Evolutionary conservation across 371 early-diverging fungal species (phyloP), one percentile per base, ranked within the genome.

Genomic region (Umbelopsis sp.): DNA sequence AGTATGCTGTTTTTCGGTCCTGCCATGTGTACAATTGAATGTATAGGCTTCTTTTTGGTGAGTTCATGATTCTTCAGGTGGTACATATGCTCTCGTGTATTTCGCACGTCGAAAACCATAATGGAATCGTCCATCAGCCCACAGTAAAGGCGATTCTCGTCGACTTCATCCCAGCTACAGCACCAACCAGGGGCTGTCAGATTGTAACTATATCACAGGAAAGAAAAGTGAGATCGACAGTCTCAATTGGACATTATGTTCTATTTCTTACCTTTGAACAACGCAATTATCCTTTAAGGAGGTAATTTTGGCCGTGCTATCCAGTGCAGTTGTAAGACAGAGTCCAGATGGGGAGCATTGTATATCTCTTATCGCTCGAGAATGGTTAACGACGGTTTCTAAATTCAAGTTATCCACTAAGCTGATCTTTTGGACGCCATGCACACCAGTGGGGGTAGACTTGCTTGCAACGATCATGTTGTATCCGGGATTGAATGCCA

Each of bases 31-130:
- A 57, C n/a, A 16, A 57, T 57, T 0, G 57, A 57, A 32, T 57
- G 57, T 29, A 57, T 57, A 7, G 57, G 57, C 29, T 57, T 57
- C 37, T 29, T 57, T 16, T 35, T 35, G 35, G 57, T 57, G 12
- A 35, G 6, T 16, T 29, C 29, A 29, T 57, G 57, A n/a, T 57
- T 18, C 32, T 57, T 57, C 10, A 57, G 12, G 14, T 48, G 44
- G 32, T 44, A 57, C 9, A 67, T 32, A 67, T 63, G 41, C 11
- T n/a, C 18, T 38, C 70, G 79, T 4, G 80, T 80, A 38, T 80
- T 79, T 11, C 83, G 73, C 14, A 74, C 70, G 44, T 83, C 83
- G 67, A 68, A 83, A 0, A 83, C 51, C 50, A 73, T 63, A 2
- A 80, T 48, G 5, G 72, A 69, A 22, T 74, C 73, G 24, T 72